Conservation (phyloP, 225 moss, liverwort and hornwort species). For the Marchantia polymorpha region DNA sequence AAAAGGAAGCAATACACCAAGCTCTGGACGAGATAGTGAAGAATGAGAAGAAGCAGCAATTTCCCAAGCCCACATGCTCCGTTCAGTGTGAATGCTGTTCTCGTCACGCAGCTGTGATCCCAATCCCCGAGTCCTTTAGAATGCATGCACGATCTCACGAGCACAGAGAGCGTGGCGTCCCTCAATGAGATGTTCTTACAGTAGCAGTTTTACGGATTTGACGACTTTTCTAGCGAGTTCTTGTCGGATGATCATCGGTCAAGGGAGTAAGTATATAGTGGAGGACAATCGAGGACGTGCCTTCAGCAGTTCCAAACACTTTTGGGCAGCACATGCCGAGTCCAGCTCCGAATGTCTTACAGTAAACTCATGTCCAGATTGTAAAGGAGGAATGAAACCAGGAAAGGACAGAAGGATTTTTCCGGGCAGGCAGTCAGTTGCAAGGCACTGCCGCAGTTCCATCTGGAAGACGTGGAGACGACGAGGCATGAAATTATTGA, state of each 20-base stretch:
- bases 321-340: no score
- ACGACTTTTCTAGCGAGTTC: constrained; percentile 14
- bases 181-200: neutral
- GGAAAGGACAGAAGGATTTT: neutral
- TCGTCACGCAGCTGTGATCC: constrained; percentile 33
- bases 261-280: no score
- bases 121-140: constrained; percentile 37
- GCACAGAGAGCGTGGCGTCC: constrained; percentile 8
- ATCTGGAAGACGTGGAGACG: neutral
- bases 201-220: constrained; percentile 6
- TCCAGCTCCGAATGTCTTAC: neutral
- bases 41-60: constrained; percentile 11
- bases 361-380: neutral
- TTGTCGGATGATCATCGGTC: no score
- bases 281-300: no score
- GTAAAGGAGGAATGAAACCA: neutral
- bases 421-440: neutral
- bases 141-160: constrained; percentile 5
- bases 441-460: neutral
- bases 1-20: constrained; percentile 46
- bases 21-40: constrained; percentile 33
- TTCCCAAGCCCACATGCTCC: constrained; percentile 35
- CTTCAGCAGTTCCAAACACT: no score
- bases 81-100: constrained; percentile 46
- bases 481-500: neutral